Evolutionary conservation across 2,329 filamentous ascomycete species (phyloP).

Genomic region (Thyridium curvatum): DNA sequence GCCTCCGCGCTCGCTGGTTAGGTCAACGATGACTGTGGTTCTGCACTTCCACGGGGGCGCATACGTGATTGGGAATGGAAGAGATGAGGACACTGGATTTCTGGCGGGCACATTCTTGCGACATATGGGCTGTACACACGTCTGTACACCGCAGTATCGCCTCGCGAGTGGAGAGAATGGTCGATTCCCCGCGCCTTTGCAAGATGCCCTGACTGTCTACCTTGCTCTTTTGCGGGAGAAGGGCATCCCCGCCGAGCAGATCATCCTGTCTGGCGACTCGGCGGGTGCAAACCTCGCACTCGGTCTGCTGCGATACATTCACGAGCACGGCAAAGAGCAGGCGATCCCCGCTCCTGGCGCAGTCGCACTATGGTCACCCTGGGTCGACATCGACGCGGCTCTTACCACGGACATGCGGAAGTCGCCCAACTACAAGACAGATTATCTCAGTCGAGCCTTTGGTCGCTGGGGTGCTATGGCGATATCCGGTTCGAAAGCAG

Average conservation of each 20-base stretch:
- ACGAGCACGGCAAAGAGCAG: constrained; percentile 13
- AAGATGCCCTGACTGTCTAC: constrained; percentile 23
- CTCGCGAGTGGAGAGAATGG: constrained; percentile 14
- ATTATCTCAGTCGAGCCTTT: constrained; percentile 13
- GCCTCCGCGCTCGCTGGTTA: constrained; percentile 3
- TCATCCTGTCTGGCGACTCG: constrained; percentile 25
- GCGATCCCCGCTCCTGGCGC: constrained; percentile 13
- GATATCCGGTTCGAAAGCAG: constrained; percentile 4
- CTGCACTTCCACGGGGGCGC: constrained; percentile 26
- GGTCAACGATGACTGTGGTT: constrained; percentile 6
- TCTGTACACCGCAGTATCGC: constrained; percentile 24
- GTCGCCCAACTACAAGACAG: constrained; percentile 5
- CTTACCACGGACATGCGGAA: constrained; percentile 12
- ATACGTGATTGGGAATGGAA: constrained; percentile 21
- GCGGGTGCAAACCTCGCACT: constrained; percentile 22
- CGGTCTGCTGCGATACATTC: constrained; percentile 22
- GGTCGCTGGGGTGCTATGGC: constrained; percentile 11
- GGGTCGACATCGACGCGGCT: constrained; percentile 3
- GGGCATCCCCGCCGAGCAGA: constrained; percentile 15
- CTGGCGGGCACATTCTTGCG: constrained; percentile 13
- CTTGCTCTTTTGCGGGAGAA: constrained; percentile 14
- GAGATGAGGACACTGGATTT: constrained; percentile 20
- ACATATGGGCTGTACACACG: constrained; percentile 14
- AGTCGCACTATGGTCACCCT: constrained; percentile 19
- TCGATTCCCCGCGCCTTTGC: constrained; percentile 21